phyloP scores from a whole-genome alignment of 2,329 filamentous ascomycete species.

The Dactylellina drechsleri region DNA sequence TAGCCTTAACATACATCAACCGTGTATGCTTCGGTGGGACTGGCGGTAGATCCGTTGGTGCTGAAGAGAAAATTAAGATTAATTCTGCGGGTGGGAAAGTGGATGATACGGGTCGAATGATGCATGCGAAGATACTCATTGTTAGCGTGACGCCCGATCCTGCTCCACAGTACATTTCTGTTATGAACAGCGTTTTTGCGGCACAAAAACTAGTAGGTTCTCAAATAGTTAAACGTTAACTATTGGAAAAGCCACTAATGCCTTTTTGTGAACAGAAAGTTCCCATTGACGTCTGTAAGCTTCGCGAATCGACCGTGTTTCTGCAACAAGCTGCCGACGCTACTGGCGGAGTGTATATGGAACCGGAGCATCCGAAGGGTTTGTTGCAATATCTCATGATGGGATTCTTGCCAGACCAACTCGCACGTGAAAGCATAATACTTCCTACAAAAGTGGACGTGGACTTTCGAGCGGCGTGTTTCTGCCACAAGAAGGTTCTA shows the following conservation, averaged over 20 bases:
- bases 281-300: constrained; percentile 88
- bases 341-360: constrained; percentile 76
- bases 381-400: constrained; percentile 92
- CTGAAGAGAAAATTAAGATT: constrained; percentile 59
- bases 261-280: constrained; percentile 70
- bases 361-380: constrained; percentile 72
- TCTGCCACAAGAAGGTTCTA: constrained; percentile 91
- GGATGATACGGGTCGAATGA: constrained; percentile 58
- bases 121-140: constrained; percentile 86
- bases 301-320: constrained; percentile 87
- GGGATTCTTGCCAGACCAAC: constrained; percentile 81
- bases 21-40: constrained; percentile 76
- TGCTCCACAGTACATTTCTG: constrained; percentile 90
- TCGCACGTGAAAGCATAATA: constrained; percentile 73
- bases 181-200: constrained; percentile 98
- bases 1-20: constrained; percentile 90
- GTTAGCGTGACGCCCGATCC: constrained; percentile 89
- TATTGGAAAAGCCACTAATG: not conserved
- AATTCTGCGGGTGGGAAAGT: constrained; percentile 56
- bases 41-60: constrained; percentile 60
- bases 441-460: constrained; percentile 84
- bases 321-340: constrained; percentile 88
- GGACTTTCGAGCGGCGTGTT: constrained; percentile 97
- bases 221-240: not conserved
- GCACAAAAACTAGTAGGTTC: constrained; percentile 70